Percentiles rank a stretch among this genome's conserved stretches.
Evolutionary conservation across 202 grass and related monocot genomes (phyloP).

Genomic region (Hordeum pubiflorum): DNA sequence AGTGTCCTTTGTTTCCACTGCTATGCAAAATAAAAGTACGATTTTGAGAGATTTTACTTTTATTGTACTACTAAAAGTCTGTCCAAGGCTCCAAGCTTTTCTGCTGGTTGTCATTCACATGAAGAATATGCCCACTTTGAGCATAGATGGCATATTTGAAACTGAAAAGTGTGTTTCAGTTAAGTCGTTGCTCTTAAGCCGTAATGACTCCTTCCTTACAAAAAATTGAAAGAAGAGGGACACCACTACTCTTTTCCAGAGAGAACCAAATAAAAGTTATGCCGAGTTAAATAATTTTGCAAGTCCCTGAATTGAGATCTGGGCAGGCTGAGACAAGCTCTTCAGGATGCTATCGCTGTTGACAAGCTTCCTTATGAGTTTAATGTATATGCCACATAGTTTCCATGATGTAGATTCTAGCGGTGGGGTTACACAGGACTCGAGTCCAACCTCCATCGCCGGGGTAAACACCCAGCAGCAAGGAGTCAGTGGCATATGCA

Average conservation of each 20-base stretch:
- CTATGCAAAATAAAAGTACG: slow-evolving; percentile 12
- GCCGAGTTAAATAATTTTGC: neutral
- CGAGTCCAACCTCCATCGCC: neutral
- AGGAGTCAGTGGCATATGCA: neutral
- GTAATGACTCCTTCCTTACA: slow-evolving; percentile 13
- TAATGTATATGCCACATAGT: neutral
- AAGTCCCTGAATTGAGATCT: slow-evolving; percentile 7
- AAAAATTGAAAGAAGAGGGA: neutral
- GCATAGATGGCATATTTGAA: neutral
- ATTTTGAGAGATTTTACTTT: neutral
- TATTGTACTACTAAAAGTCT: neutral
- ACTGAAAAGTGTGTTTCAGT: slow-evolving; percentile 4
- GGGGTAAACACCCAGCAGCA: too few relatives aligned
- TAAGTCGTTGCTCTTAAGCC: slow-evolving; percentile 2
- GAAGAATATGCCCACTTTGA: neutral
- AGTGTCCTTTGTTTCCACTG: neutral
- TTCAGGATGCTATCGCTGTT: neutral
- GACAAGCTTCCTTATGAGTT: slow-evolving; percentile 13
- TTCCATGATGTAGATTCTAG: slow-evolving; percentile 6
- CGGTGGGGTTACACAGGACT: neutral
- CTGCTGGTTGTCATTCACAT: neutral
- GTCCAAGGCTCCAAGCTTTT: neutral
- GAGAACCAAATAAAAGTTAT: neutral
- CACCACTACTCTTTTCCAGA: slow-evolving; percentile 11
- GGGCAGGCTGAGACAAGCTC: slow-evolving; percentile 4